Base-by-base conservation (phyloP, 805 yeast species). In the Nematodospora valgi region DNA sequence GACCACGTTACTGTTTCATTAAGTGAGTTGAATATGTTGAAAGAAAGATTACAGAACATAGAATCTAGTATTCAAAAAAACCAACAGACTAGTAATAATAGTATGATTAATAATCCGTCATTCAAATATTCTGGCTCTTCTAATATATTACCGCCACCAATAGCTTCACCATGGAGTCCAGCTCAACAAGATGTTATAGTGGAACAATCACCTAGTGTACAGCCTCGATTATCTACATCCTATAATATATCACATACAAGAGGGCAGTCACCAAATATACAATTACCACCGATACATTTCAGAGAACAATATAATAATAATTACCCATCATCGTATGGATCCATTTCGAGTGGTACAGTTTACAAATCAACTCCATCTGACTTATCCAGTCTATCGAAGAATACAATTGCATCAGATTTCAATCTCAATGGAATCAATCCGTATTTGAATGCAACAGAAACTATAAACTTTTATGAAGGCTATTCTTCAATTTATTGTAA, bases 401-500 rank as follows among this genome's bases (percentile, higher is more conserved):
- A 6, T 28, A 21, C 23, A 7, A 21, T 21, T 21, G n/a, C n/a
- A n/a, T 26, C 4, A 8, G 13, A 27, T 22, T 24, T 17, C 17
- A 18, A 23, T 37, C 11, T 40, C 13, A 30, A 33, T n/a, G 58
- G 65, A 23, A 35, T 49, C 18, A 46, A 59, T 40, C 52, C 62
- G 15, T 41, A 49, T 40, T 34, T 42, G 15, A 33, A 49, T 24
- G 27, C 50, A 3, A 50, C 61, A 14, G 76, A 69, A 9, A 38
- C 39, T 1, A 55, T 76, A 5, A 62, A 70, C 34, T 57, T 75
- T 22, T 69, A 62, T 40, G 54, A 53, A 1, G 73, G 72, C 2
- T 62, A 62, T 43, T 45, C 61, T 20, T 48, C 69, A 0, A 38
- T 62, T 2, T 58, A 57, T 36, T 46, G 55, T 6, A 58, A 53